Conservation (phyloP, 2,329 filamentous ascomycete species). For the Salinomyces thailandicus region DNA sequence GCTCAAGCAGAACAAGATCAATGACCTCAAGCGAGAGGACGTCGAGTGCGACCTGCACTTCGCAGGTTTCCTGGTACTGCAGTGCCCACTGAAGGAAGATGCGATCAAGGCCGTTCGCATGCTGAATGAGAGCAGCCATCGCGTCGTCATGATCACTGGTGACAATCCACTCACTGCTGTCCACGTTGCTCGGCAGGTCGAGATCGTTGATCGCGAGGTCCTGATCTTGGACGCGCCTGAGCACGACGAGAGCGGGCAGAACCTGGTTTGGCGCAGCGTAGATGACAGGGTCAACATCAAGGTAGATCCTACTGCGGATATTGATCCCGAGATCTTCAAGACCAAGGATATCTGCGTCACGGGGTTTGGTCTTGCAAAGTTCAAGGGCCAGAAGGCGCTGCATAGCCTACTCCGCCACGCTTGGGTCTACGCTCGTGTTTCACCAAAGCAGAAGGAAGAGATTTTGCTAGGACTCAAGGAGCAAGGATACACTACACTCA, state of each 20-base stretch:
- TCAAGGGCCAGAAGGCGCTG: slow-evolving; percentile 70
- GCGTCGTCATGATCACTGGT: slow-evolving; percentile 97
- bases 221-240: slow-evolving; percentile 93
- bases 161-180: slow-evolving; percentile 95
- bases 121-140: slow-evolving; percentile 97
- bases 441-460: slow-evolving; percentile 97
- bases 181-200: slow-evolving; percentile 87
- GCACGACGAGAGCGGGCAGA: slow-evolving; percentile 67
- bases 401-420: slow-evolving; percentile 71
- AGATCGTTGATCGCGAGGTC: slow-evolving; percentile 93
- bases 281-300: slow-evolving; percentile 81
- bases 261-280: slow-evolving; percentile 86
- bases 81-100: slow-evolving; percentile 93
- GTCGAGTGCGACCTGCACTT: slow-evolving; percentile 78
- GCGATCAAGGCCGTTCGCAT: slow-evolving; percentile 88
- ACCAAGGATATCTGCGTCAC: slow-evolving; percentile 91
- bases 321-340: slow-evolving; percentile 70
- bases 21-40: slow-evolving; percentile 86
- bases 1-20: slow-evolving; percentile 73
- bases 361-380: slow-evolving; percentile 83
- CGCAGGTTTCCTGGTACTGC: slow-evolving; percentile 88
- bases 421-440: slow-evolving; percentile 97
- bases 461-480: slow-evolving; percentile 95
- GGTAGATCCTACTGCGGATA: slow-evolving; percentile 69
- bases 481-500: slow-evolving; percentile 92